Evolutionary conservation across 129 eudicot genomes (phyloP).

Genomic region (Cynara cardunculus): DNA sequence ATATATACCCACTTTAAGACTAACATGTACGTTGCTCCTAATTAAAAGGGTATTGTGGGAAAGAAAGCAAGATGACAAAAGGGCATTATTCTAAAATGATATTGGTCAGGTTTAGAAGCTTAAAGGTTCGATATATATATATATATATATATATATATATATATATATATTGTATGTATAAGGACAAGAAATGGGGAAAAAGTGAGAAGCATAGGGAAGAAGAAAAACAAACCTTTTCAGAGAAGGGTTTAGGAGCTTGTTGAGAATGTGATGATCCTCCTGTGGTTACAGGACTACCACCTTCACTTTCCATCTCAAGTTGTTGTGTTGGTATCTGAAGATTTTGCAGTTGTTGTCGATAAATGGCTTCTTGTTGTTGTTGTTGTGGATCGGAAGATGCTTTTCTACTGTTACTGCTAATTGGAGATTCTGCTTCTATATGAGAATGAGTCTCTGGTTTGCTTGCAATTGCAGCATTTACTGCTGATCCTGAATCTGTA

Average conservation of each 20-base stretch:
- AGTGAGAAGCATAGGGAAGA: neutral
- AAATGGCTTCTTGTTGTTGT: slow-evolving; percentile 31
- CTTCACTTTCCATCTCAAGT: slow-evolving; percentile 64
- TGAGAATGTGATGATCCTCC: slow-evolving; percentile 59
- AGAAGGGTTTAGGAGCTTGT: slow-evolving; percentile 42
- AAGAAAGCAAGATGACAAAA: slow-evolving; percentile 13
- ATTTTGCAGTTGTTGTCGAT: slow-evolving; percentile 39
- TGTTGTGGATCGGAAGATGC: slow-evolving; percentile 40
- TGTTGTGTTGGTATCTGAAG: slow-evolving; percentile 39
- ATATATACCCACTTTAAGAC: slow-evolving; percentile 11
- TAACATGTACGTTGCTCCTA: slow-evolving; percentile 10
- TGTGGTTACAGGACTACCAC: slow-evolving; percentile 47
- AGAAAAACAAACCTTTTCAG: slow-evolving; percentile 55
- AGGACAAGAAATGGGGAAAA: neutral
- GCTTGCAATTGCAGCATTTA: slow-evolving; percentile 45
- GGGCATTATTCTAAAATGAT: neutral
- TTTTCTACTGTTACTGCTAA: slow-evolving; percentile 52
- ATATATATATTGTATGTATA: too few relatives aligned
- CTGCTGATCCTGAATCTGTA: slow-evolving; percentile 76
- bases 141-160: too few relatives aligned
- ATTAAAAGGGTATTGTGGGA: neutral
- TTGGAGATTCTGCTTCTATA: slow-evolving; percentile 65
- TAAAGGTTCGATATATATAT: neutral
- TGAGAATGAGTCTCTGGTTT: slow-evolving; percentile 31
- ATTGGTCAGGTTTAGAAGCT: neutral